These are phyloP conservation scores for Saccharomycopsis hybrid DNA, from an alignment of 1,139 yeast species.

Conservation along the genomic window DNA sequence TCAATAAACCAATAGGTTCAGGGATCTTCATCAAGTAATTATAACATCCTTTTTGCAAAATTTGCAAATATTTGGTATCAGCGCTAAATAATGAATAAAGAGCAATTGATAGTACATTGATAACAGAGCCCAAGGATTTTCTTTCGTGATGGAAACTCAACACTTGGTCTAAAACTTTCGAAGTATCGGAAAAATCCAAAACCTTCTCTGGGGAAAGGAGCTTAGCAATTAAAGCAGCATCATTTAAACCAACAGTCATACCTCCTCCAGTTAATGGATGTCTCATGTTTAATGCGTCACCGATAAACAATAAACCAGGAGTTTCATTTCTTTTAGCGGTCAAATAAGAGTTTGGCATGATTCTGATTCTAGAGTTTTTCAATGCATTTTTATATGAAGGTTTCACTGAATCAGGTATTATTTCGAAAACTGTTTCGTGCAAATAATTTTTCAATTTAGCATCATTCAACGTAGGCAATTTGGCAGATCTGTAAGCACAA, in stretches of 20 bases:
- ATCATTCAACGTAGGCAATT: conserved; percentile 60
- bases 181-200: conserved; percentile 54
- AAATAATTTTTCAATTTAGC: conserved; percentile 61
- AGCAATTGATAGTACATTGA: conserved; percentile 87
- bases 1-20: conserved; percentile 77
- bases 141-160: conserved; percentile 68
- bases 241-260: conserved; percentile 95
- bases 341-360: conserved; percentile 93
- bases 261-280: conserved; percentile 99
- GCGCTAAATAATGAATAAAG: conserved; percentile 89
- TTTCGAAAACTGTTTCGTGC: conserved; percentile 52
- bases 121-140: conserved; percentile 72
- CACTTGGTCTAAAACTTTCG: conserved; percentile 47
- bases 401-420: conserved; percentile 55
- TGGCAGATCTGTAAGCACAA: conserved; percentile 75
- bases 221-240: conserved; percentile 62
- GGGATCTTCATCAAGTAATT: conserved; percentile 62
- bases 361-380: conserved; percentile 48
- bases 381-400: conserved; percentile 63
- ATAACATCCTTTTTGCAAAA: conserved; percentile 86
- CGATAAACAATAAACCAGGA: conserved; percentile 78
- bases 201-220: conserved; percentile 52
- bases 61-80: conserved; percentile 52
- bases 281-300: conserved; percentile 95
- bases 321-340: conserved; percentile 62